Percentiles rank a stretch among this genome's conserved stretches.
Evolutionary conservation across 75 land plant species (phyloP).

Genomic region (Cunninghamia lanceolata): DNA sequence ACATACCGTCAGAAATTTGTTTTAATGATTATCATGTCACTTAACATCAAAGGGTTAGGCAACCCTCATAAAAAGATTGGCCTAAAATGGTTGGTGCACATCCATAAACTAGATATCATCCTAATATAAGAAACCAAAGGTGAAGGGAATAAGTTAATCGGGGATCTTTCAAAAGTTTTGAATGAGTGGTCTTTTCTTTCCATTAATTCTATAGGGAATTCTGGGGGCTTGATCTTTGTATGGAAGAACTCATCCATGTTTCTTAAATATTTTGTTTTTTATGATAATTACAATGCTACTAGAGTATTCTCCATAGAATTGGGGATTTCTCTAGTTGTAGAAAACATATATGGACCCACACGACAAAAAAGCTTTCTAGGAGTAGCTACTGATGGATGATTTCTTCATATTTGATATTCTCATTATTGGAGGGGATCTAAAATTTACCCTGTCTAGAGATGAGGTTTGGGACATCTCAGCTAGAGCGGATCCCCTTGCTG

Average conservation of each 20-base stretch:
- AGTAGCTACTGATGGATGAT: too few species aligned
- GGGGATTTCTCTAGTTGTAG: not conserved
- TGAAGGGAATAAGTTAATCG: too few species aligned
- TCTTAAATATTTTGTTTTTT: too few species aligned
- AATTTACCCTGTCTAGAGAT: not conserved
- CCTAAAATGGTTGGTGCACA: not conserved
- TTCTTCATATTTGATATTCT: too few species aligned
- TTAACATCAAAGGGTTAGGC: not conserved
- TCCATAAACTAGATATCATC: not conserved
- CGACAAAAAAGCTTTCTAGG: not conserved
- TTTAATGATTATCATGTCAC: not conserved
- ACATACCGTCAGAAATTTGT: not conserved
- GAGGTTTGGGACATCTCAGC: not conserved
- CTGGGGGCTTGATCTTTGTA: not conserved
- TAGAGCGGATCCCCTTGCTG: not conserved
- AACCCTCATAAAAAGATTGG: not conserved
- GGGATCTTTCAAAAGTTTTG: too few species aligned
- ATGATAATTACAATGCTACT: not conserved
- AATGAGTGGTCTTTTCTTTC: too few species aligned
- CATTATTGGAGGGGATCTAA: not conserved
- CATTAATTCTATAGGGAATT: not conserved
- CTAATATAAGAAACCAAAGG: not conserved
- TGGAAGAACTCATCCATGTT: not conserved
- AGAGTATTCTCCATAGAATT: too few species aligned
- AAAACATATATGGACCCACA: not conserved